phyloP scores from a whole-genome alignment of 495 filamentous ascomycete species.

The Aspergillus haitiensis region DNA sequence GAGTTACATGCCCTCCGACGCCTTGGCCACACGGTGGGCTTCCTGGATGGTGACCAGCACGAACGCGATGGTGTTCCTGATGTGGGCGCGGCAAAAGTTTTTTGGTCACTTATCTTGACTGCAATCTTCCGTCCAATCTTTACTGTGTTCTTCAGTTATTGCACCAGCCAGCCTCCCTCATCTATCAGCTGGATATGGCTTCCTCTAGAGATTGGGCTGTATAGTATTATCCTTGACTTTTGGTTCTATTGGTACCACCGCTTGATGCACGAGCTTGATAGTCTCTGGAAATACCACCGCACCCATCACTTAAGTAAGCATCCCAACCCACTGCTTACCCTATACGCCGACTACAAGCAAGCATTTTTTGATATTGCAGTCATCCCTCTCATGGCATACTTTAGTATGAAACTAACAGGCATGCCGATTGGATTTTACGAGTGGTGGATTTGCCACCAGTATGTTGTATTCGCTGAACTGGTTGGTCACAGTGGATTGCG shows the following conservation, averaged over 20 bases:
- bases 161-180: slow-evolving; percentile 10
- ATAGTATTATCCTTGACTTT: slow-evolving; percentile 43
- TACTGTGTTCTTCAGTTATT: slow-evolving; percentile 22
- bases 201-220: slow-evolving; percentile 36
- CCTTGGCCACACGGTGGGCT: slow-evolving; percentile 24
- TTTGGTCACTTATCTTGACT: slow-evolving; percentile 20
- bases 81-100: slow-evolving; percentile 22
- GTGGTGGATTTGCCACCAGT: slow-evolving; percentile 45
- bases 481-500: slow-evolving; percentile 40
- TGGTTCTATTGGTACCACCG: slow-evolving; percentile 48
- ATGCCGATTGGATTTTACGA: slow-evolving; percentile 44
- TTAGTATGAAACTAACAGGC: slow-evolving; percentile 30
- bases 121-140: slow-evolving; percentile 20
- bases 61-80: slow-evolving; percentile 27
- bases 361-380: slow-evolving; percentile 46
- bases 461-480: slow-evolving; percentile 40
- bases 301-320: slow-evolving; percentile 46
- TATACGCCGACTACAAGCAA: slow-evolving; percentile 42
- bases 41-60: slow-evolving; percentile 27
- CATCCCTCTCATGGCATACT: slow-evolving; percentile 36
- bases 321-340: slow-evolving; percentile 39
- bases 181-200: slow-evolving; percentile 33
- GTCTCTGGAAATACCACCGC: slow-evolving; percentile 42
- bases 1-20: slow-evolving; percentile 27
- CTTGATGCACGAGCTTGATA: slow-evolving; percentile 39